Percentiles rank a stretch among this genome's conserved stretches.
These are phyloP conservation scores for Thraustochytrium sp. DNA, from an alignment of 352 stramenopile species.

Conservation along the genomic window DNA sequence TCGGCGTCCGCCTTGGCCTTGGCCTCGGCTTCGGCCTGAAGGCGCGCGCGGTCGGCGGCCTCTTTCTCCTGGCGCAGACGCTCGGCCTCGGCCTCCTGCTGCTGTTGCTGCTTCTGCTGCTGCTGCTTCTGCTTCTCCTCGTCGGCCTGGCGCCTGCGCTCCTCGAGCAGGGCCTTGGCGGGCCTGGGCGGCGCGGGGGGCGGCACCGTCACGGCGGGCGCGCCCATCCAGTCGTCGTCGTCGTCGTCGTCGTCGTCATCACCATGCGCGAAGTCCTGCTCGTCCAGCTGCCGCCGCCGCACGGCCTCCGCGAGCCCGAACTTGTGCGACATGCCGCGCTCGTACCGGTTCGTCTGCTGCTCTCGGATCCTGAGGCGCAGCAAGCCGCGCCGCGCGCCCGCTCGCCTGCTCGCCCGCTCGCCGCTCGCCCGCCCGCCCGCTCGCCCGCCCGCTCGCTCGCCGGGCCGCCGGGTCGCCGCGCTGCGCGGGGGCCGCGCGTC, in stretches of 20 bases:
- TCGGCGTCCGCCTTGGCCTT: neutral
- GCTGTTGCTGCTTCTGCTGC: neutral
- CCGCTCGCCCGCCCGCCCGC: too few relatives aligned
- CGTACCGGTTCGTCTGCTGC: too few relatives aligned
- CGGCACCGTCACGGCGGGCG: neutral
- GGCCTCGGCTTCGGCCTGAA: neutral
- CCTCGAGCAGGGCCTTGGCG: neutral
- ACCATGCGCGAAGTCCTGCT: neutral
- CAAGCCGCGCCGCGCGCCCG: too few relatives aligned
- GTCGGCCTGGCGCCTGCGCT: neutral
- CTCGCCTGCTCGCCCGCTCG: too few relatives aligned
- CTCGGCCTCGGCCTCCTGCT: neutral
- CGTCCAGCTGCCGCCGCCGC: constrained; percentile 11
- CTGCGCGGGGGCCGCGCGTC: too few relatives aligned
- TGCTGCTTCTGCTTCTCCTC: neutral
- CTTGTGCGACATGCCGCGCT: neutral
- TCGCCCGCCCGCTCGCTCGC: too few relatives aligned
- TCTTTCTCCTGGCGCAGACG: neutral
- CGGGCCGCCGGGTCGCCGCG: too few relatives aligned
- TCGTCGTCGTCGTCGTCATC: neutral
- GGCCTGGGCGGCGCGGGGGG: neutral
- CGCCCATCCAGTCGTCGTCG: constrained; percentile 25
- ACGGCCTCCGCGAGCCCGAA: constrained; percentile 34
- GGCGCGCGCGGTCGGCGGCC: too few relatives aligned
- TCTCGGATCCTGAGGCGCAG: too few relatives aligned